Conservation (phyloP, 2,329 filamentous ascomycete genomes). For the Apiospora hydei region DNA sequence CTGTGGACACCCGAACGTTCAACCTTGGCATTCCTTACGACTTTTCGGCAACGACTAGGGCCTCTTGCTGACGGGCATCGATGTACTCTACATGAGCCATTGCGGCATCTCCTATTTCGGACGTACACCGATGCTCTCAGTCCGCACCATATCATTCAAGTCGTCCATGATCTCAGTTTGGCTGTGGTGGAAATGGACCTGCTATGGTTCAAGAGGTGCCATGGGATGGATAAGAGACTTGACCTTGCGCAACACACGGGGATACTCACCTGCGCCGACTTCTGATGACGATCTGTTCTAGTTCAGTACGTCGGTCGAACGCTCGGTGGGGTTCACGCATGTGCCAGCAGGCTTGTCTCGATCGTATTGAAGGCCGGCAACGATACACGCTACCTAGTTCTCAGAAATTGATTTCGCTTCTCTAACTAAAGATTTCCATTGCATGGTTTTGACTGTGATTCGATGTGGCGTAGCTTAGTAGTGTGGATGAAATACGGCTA, state of each 20-base stretch:
- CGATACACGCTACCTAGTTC: constrained; percentile 28
- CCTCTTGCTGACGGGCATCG: neutral
- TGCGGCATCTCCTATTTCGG: neutral
- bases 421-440: neutral
- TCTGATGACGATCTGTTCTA: neutral
- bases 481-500: neutral
- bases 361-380: constrained; percentile 21
- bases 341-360: neutral
- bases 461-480: neutral
- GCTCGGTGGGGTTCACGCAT: neutral
- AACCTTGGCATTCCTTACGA: neutral
- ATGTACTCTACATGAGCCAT: neutral
- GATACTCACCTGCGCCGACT: constrained; percentile 1
- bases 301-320: neutral
- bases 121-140: neutral
- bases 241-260: neutral
- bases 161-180: neutral
- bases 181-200: constrained; percentile 5
- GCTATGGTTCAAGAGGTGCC: neutral
- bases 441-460: neutral
- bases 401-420: constrained; percentile 26
- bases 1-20: neutral
- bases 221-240: constrained; percentile 3
- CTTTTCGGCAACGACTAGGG: neutral
- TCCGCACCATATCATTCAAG: neutral